A percentile compares a stretch with the other conserved stretches of the same genome.
Conservation (phyloP, 768 basidiomycete species). For the Paxillus rubicundulus region DNA sequence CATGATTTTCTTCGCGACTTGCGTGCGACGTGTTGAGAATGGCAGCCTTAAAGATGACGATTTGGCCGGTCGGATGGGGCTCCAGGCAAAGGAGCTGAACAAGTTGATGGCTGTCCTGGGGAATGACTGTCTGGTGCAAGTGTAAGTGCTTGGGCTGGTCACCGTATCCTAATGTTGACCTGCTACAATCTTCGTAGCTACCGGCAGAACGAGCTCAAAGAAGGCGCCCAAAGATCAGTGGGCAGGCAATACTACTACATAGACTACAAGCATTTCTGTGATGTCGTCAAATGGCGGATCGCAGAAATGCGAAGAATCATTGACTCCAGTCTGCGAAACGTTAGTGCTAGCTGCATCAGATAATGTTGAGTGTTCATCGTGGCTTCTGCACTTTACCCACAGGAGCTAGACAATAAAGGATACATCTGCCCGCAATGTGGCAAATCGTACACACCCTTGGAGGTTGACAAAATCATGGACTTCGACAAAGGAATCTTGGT, state of each 20-base stretch:
- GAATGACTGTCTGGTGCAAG: conserved; percentile 73
- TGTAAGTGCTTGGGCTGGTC: conserved; percentile 46
- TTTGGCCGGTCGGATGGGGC: conserved; percentile 84
- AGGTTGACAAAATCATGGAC: conserved; percentile 83
- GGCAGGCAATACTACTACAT: conserved; percentile 95
- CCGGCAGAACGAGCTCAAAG: conserved; percentile 89
- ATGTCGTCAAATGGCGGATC: conserved; percentile 97
- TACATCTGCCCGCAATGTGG: conserved; percentile 92
- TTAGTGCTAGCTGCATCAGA: conserved; percentile 34
- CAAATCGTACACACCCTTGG: conserved; percentile 79
- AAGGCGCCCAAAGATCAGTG: conserved; percentile 82
- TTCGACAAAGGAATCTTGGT: conserved; percentile 60
- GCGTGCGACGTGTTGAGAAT: conserved; percentile 21
- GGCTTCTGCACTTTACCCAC: neutral
- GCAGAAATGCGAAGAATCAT: conserved; percentile 89
- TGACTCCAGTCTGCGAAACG: conserved; percentile 87
- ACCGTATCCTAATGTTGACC: conserved; percentile 4
- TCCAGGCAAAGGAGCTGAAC: conserved; percentile 86
- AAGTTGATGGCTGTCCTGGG: conserved; percentile 83
- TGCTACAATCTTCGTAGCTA: conserved; percentile 47
- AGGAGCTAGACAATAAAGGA: conserved; percentile 98
- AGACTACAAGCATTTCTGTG: conserved; percentile 92
- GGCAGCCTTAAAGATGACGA: conserved; percentile 90
- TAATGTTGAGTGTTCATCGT: neutral
- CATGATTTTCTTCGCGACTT: conserved; percentile 4